Evolutionary conservation across 768 basidiomycete species (phyloP).

Genomic region (Boletus reticuloceps): DNA sequence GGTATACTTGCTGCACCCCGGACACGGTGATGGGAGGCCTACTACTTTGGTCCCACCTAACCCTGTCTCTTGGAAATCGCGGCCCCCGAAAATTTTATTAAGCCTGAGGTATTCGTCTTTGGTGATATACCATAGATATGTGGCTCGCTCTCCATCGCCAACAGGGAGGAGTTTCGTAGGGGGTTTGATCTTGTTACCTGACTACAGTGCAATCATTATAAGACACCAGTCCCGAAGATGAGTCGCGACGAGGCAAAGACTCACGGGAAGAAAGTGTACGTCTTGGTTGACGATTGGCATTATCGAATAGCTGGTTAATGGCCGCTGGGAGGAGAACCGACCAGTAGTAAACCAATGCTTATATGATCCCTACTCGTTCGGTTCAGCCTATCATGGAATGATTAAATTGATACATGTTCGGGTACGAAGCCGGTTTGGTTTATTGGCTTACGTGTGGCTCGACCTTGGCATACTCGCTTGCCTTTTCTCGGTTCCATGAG

Average conservation of each 20-base stretch:
- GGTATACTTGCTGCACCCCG: slow-evolving; percentile 16
- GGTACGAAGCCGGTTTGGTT: too few species aligned
- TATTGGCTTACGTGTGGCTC: too few species aligned
- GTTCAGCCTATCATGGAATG: not conserved
- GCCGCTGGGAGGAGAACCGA: too few species aligned
- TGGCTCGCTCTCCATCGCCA: not conserved
- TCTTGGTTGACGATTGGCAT: slow-evolving; percentile 10
- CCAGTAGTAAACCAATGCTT: not conserved
- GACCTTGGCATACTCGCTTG: too few species aligned
- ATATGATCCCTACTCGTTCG: not conserved
- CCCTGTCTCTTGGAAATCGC: slow-evolving; percentile 11
- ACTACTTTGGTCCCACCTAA: slow-evolving; percentile 14
- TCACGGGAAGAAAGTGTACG: slow-evolving; percentile 6
- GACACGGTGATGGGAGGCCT: slow-evolving; percentile 2
- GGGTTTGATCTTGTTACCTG: slow-evolving; percentile 6
- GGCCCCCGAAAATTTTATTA: slow-evolving; percentile 9
- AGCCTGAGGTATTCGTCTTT: slow-evolving; percentile 17
- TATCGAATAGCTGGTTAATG: not conserved
- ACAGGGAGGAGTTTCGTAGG: slow-evolving; percentile 1
- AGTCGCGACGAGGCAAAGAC: not conserved
- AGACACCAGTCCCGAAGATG: too few species aligned
- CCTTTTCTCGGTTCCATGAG: too few species aligned
- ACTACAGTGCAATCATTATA: not conserved
- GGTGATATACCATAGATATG: slow-evolving; percentile 18
- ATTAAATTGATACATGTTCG: too few species aligned